Percentiles rank a stretch among this genome's conserved stretches.
phyloP scores from a whole-genome alignment of 1,284 basidiomycete species.

The Ceratobasidium sp. region DNA sequence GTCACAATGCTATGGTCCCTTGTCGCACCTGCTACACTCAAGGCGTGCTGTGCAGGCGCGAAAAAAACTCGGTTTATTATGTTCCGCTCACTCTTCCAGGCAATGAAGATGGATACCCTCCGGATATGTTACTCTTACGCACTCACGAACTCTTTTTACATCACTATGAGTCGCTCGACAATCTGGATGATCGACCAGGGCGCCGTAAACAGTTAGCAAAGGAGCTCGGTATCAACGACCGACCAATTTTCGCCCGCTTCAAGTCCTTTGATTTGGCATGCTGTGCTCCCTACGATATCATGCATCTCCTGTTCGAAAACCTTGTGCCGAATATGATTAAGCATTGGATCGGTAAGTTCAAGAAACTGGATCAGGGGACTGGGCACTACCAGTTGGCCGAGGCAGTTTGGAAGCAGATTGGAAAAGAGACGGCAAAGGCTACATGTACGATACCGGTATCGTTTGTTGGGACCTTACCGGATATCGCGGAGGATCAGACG shows the following conservation, averaged over 20 bases:
- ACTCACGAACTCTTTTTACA: neutral
- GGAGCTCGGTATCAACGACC: conserved; percentile 16
- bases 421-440: conserved; percentile 46
- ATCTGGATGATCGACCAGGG: neutral
- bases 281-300: conserved; percentile 41
- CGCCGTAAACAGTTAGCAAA: neutral
- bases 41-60: neutral
- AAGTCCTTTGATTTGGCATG: conserved; percentile 15
- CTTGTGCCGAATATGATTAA: too few relatives aligned
- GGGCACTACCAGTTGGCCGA: too few relatives aligned
- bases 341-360: too few relatives aligned
- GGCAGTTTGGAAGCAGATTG: conserved; percentile 49
- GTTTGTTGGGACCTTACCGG: conserved; percentile 47
- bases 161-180: neutral
- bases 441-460: conserved; percentile 47
- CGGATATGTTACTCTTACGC: neutral
- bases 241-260: conserved; percentile 42
- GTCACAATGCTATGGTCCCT: neutral
- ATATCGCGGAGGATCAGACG: conserved; percentile 46
- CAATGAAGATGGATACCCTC: neutral
- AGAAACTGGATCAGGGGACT: conserved; percentile 44
- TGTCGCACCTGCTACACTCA: conserved; percentile 4
- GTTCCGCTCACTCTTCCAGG: neutral
- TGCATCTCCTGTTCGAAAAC: too few relatives aligned
- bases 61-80: neutral